These are phyloP conservation scores for Sequoia sempervirens DNA, from an alignment of 75 land plant genomes.

Conservation along the genomic window DNA sequence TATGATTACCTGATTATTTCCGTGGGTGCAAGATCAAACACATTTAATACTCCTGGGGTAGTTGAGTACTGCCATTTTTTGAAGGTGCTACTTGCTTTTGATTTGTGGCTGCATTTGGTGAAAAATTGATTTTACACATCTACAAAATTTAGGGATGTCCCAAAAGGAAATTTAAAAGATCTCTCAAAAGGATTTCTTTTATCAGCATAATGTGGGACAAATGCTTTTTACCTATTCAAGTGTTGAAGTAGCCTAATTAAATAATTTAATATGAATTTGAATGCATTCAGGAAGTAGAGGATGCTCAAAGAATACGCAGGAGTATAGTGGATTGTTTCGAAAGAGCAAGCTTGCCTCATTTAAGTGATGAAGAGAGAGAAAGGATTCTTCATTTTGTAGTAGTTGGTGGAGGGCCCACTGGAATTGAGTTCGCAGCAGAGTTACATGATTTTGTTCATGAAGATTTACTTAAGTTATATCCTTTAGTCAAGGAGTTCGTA, in stretches of 20 bases:
- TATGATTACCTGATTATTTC: conserved; percentile 87
- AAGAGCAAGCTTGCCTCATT: conserved; percentile 65
- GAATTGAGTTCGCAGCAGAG: conserved; percentile 95
- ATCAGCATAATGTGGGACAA: background rate
- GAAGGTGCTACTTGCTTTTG: conserved; percentile 49
- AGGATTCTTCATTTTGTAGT: conserved; percentile 76
- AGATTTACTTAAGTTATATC: conserved; percentile 75
- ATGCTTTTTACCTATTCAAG: background rate
- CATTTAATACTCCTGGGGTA: conserved; percentile 98
- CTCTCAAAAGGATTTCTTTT: background rate
- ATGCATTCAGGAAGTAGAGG: conserved; percentile 80
- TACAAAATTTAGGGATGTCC: background rate
- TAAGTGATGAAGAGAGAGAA: conserved; percentile 72
- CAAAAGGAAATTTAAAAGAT: background rate
- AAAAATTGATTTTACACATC: background rate
- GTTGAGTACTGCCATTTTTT: conserved; percentile 87
- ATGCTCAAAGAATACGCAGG: conserved; percentile 82
- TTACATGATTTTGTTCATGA: conserved; percentile 84
- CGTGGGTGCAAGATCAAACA: conserved; percentile 75
- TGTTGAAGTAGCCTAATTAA: background rate
- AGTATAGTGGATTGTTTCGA: conserved; percentile 90
- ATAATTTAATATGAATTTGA: background rate
- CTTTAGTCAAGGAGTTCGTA: conserved; percentile 43
- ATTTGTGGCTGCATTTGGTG: background rate
- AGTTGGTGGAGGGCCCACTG: conserved; percentile 97